These are phyloP conservation scores for Aspergillus floridensis DNA, from an alignment of 2,329 filamentous ascomycete species.

Conservation along the genomic window DNA sequence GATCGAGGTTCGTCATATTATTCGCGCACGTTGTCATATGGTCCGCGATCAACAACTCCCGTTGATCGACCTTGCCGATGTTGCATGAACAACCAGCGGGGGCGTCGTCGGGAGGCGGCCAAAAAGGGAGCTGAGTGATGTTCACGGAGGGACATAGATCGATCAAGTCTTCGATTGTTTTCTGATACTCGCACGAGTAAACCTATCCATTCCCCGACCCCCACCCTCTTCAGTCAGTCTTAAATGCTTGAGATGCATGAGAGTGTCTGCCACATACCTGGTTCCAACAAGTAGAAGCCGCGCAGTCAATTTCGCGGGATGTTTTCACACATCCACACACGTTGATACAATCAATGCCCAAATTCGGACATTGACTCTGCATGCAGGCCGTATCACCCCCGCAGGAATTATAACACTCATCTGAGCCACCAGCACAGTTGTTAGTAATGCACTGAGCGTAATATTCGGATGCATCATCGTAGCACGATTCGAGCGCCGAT, in stretches of 20 bases:
- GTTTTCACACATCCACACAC: conserved; percentile 14
- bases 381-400: no score
- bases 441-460: conserved; percentile 12
- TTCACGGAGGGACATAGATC: conserved; percentile 6
- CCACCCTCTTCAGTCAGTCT: no score
- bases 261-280: conserved; percentile 8
- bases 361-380: no score
- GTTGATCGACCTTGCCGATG: conserved; percentile 3
- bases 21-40: background rate
- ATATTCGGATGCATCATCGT: conserved; percentile 9
- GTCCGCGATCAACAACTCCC: background rate
- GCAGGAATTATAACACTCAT: no score
- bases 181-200: no score
- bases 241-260: no score
- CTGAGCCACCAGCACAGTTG: conserved; percentile 14
- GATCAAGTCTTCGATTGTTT: conserved; percentile 1
- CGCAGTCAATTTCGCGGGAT: conserved; percentile 12
- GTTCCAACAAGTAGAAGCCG: conserved; percentile 18
- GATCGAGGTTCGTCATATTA: background rate
- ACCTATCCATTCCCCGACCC: no score
- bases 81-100: conserved; percentile 22
- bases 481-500: conserved; percentile 13
- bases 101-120: conserved; percentile 17
- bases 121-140: conserved; percentile 15
- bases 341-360: conserved; percentile 15